Base-by-base conservation (phyloP, 352 stramenopile genomes). In the Halophytophthora polymorphica region DNA sequence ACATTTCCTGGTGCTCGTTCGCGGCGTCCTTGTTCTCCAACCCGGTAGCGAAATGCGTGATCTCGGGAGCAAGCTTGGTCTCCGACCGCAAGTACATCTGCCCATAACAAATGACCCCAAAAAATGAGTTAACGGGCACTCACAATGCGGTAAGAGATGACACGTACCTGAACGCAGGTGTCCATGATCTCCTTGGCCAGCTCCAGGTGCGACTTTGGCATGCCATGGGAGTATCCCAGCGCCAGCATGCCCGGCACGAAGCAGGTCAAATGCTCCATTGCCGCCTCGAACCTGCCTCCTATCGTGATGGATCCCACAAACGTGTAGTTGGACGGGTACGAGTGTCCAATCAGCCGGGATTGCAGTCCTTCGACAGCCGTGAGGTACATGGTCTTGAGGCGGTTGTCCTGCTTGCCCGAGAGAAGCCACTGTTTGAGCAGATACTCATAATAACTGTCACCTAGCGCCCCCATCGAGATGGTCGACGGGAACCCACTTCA, bases 241-340 rank as follows among this genome's bases (percentile, higher is more conserved):
- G 83, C 78, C 1, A 96, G 56, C 58, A 93, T 73, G 2, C 86
- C 86, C 10, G 89, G 84, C 7, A 96, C 54, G 40, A 96, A 97
- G 55, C 90, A 97, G 3, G 86, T 77, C 37, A 94, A 64, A 50
- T 97, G 90, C 52, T 97, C 85, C 79, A 91, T 92, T 33, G 61
- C 61, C 34, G 56, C 53, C 6, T 56, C 49, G 7, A 86, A 48
- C 11, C 50, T 45, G 5, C 58, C 58, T 38, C 33, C 58, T 33
- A 54, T 40, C 2, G 53, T 47, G 1, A 74, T 39, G 23, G 77
- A 70, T 5, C 71, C 73, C n/a, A 91, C 39, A 46, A 85, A 85
- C 3, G 53, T 51, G 40, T 58, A 71, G 28, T 71, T 73, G 2
- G 66, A 76, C 13, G 61, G 56, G 21, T 56, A 66, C 2, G 73